Base-by-base conservation (phyloP, 352 stramenopile species). In the Pythium oligandrum region DNA sequence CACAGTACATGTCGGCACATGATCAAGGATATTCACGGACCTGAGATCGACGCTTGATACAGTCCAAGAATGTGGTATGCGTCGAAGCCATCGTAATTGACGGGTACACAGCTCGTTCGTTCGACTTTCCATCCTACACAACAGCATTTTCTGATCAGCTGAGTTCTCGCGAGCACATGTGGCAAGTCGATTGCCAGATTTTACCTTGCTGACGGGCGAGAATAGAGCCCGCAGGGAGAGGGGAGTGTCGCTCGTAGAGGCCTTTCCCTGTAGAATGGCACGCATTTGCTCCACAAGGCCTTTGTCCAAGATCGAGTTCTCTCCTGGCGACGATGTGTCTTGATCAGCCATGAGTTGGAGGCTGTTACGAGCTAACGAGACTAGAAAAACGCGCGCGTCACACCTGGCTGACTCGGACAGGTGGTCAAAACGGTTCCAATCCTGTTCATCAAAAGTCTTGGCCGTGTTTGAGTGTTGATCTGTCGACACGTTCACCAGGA, bases 21-120 rank as follows among this genome's bases (percentile, higher is more conserved):
- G 17, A 26, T 26, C 17, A 26, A 43, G 4, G n/a, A 43, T 40
- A 30, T 10, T 4, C 12, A 10, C 53, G 37, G 63, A 88, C 79
- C 75, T 93, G 83, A 8, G 83, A 93, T 58, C 80, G 70, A 6
- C 83, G 75, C 40, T 71, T 85, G 38, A 93, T 75, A 36, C 63
- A 73, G 8, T 58, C 48, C 4, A 73, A 55, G 43, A 87, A 75
- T 3, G 55, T 10, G 4, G 49, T 38, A 32, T 70, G 62, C 11
- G 44, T 53, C 7, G 59, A 58, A 4, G 57, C 57, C 53, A 71
- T 68, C 1, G 57, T 62, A 10, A 68, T 48, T 40, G 54, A 62
- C 34, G 62, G 62, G 33, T 65, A 61, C 57, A 70, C 30, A 4
- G 62, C 48, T 48, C 59, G 60, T 37, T 66, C 59, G 35, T 58